Evolutionary conservation across 2,329 filamentous ascomycete species (phyloP).

Genomic region (Chrysoporthe puriensis): DNA sequence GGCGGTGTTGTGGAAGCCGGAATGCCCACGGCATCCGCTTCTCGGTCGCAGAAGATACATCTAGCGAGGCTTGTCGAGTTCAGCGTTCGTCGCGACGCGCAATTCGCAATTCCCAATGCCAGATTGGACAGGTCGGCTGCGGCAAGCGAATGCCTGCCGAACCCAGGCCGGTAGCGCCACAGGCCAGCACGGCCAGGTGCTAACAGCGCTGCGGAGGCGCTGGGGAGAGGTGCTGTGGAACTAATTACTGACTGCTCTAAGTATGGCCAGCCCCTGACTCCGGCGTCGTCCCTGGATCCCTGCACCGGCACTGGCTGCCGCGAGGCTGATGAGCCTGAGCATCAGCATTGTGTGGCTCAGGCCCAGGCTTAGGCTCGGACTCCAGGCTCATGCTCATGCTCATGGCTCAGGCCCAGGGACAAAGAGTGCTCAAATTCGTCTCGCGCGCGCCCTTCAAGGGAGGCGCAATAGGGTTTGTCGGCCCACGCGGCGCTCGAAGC

Average conservation of each 20-base stretch:
- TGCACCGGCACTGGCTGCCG: neutral
- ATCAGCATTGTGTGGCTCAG: too few relatives aligned
- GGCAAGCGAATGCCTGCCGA: constrained; percentile 10
- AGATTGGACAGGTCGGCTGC: neutral
- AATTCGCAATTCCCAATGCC: constrained; percentile 13
- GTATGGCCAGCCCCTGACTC: neutral
- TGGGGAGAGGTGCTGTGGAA: neutral
- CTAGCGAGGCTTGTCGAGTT: constrained; percentile 4
- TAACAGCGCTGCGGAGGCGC: constrained; percentile 2
- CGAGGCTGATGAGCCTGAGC: neutral
- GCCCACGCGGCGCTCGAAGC: neutral
- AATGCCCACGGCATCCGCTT: constrained; percentile 16
- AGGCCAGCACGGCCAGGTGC: too few relatives aligned
- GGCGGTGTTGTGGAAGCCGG: constrained; percentile 7
- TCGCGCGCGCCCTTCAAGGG: neutral
- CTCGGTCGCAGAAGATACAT: neutral
- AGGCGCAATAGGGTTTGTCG: constrained; percentile 3
- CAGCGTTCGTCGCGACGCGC: constrained; percentile 6
- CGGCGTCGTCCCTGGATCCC: neutral
- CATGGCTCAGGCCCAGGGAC: neutral
- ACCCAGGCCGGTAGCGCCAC: too few relatives aligned
- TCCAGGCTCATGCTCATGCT: neutral
- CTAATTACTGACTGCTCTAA: too few relatives aligned
- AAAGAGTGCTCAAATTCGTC: neutral
- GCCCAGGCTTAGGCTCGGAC: too few relatives aligned